A percentile compares a stretch with the other conserved stretches of the same genome.
phyloP scores from a whole-genome alignment of 2,329 filamentous ascomycete genomes.

The Phoma herbarum region DNA sequence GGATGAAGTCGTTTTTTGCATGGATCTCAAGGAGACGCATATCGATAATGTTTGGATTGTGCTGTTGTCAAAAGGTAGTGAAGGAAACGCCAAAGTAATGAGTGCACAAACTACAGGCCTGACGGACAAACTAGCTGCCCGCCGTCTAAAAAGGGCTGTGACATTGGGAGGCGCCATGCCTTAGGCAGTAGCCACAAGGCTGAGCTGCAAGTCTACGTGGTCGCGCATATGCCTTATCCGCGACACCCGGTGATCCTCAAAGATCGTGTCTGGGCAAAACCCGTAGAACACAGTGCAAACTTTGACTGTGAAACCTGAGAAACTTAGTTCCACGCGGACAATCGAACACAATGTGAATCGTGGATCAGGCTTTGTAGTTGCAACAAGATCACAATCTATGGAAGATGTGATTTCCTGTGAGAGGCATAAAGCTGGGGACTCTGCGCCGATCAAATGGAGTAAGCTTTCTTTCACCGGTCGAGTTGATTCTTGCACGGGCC shows the following conservation, averaged over 20 bases:
- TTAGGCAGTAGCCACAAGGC: not conserved
- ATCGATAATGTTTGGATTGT: not conserved
- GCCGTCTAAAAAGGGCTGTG: not conserved
- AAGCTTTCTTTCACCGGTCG: not conserved
- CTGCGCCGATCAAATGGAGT: not conserved
- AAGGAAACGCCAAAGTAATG: not conserved
- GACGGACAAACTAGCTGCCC: not conserved
- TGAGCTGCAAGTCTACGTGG: not conserved
- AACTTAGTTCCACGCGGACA: too few species aligned
- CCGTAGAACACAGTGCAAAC: not conserved
- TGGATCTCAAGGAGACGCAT: not conserved
- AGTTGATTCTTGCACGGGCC: not conserved
- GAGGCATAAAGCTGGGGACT: not conserved
- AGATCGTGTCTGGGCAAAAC: not conserved
- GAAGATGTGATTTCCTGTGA: not conserved
- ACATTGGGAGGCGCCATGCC: not conserved
- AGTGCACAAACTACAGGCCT: not conserved
- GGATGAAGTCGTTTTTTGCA: not conserved
- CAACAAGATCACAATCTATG: not conserved
- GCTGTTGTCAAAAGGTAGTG: not conserved
- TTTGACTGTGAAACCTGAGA: not conserved
- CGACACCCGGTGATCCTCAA: not conserved
- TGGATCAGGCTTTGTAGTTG: not conserved
- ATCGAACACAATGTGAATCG: too few species aligned
- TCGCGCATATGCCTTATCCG: not conserved